These are phyloP conservation scores for Nepenthes mirabilis DNA, from an alignment of 148 eudicot genomes.

Conservation along the genomic window DNA sequence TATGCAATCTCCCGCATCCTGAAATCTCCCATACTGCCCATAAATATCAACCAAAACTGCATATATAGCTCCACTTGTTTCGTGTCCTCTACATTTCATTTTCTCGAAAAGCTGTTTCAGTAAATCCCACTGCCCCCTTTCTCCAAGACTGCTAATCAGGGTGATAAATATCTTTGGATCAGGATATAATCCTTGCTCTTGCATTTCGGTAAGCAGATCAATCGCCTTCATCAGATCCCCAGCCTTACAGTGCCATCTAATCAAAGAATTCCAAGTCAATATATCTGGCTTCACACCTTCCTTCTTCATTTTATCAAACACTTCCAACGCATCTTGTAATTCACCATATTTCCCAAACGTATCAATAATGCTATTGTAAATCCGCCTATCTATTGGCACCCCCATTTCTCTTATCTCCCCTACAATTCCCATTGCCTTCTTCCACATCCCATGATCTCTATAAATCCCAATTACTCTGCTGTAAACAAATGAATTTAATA, in stretches of 20 bases:
- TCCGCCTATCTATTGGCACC: constrained; percentile 42
- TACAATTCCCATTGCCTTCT: constrained; percentile 62
- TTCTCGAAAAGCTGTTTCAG: constrained; percentile 51
- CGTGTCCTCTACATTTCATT: constrained; percentile 53
- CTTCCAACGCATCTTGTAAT: constrained; percentile 46
- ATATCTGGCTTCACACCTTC: constrained; percentile 61
- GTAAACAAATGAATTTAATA: constrained; percentile 40
- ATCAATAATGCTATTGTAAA: constrained; percentile 68
- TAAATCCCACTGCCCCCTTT: constrained; percentile 68
- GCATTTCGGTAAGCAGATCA: constrained; percentile 60
- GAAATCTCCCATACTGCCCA: constrained; percentile 76
- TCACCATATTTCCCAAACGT: constrained; percentile 69
- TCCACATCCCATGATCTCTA: constrained; percentile 96
- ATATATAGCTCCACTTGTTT: constrained; percentile 53
- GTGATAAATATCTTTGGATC: constrained; percentile 70
- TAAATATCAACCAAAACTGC: constrained; percentile 81
- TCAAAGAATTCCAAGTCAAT: constrained; percentile 71
- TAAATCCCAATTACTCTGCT: constrained; percentile 74
- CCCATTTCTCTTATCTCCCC: constrained; percentile 58
- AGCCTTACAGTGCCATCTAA: constrained; percentile 61
- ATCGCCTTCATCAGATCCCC: constrained; percentile 48
- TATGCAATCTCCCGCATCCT: constrained; percentile 53
- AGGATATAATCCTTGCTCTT: constrained; percentile 78
- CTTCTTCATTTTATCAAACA: constrained; percentile 50
- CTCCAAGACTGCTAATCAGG: constrained; percentile 58